A percentile compares a stretch with the other conserved stretches of the same genome.
phyloP scores from a whole-genome alignment of 2,329 filamentous ascomycete genomes.

The Botrytis fragariae region DNA sequence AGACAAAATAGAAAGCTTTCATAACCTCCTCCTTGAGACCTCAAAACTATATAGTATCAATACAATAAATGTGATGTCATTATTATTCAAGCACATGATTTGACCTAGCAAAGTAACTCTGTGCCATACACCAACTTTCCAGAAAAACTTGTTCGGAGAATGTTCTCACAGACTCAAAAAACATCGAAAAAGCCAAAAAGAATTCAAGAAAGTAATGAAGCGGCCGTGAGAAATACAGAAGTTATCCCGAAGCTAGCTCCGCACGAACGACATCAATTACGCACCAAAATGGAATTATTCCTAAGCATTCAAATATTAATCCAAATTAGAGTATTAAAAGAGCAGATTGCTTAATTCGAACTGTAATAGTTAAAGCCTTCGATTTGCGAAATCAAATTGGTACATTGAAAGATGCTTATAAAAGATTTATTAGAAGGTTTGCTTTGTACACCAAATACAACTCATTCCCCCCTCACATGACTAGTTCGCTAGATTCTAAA shows the following conservation, averaged over 20 bases:
- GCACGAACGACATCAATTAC: neutral
- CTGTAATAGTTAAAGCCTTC: neutral
- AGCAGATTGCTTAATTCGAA: neutral
- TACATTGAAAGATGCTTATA: neutral
- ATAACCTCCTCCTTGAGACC: neutral
- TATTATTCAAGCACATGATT: neutral
- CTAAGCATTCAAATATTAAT: neutral
- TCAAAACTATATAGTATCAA: neutral
- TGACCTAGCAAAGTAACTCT: neutral
- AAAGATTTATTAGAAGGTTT: neutral
- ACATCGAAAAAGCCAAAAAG: neutral
- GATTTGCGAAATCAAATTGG: neutral
- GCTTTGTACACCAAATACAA: neutral
- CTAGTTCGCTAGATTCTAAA: neutral
- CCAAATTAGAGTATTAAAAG: neutral
- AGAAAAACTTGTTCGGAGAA: neutral
- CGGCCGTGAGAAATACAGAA: neutral
- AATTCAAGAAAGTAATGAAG: neutral
- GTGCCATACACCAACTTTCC: neutral
- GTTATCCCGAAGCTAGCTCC: neutral
- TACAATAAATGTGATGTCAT: neutral
- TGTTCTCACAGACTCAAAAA: neutral
- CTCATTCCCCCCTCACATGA: neutral
- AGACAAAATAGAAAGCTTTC: accelerated
- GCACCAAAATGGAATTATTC: neutral